Evolutionary conservation across 768 basidiomycete genomes (phyloP).

Genomic region (Trametes sanguinea): DNA sequence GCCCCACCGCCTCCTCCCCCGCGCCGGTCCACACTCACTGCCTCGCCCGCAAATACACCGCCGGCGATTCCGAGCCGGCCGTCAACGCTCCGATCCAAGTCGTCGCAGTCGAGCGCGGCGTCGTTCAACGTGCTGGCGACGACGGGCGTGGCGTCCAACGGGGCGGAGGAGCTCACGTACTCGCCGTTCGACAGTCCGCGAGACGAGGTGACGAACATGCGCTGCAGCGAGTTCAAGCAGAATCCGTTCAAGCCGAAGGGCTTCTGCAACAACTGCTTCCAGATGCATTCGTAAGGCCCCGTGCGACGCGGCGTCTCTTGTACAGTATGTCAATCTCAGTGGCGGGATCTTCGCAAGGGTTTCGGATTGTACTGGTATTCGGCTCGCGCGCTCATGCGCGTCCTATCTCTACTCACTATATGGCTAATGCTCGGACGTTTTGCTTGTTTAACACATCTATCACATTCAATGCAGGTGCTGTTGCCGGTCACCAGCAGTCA

Average conservation of each 20-base stretch:
- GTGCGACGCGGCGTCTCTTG: neutral
- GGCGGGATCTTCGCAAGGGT: neutral
- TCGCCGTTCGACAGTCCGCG: conserved; percentile 69
- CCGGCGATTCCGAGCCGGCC: conserved; percentile 26
- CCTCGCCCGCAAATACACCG: conserved; percentile 3
- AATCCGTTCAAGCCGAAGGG: conserved; percentile 67
- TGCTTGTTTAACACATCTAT: too few relatives aligned
- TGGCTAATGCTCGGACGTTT: too few relatives aligned
- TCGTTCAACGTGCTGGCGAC: conserved; percentile 42
- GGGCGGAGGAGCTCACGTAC: conserved; percentile 25
- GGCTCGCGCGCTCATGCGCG: neutral
- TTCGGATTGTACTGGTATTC: neutral
- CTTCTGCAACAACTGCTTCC: conserved; percentile 67
- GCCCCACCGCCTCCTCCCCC: conserved; percentile 35
- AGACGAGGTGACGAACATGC: conserved; percentile 39
- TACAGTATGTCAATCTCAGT: neutral
- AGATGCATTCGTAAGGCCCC: conserved; percentile 40
- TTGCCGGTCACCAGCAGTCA: too few relatives aligned
- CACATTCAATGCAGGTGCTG: too few relatives aligned
- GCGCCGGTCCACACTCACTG: conserved; percentile 28
- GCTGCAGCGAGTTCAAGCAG: conserved; percentile 61
- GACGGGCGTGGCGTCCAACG: conserved; percentile 34
- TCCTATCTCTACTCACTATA: neutral
- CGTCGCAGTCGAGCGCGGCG: conserved; percentile 32
- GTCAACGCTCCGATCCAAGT: conserved; percentile 19